Evolutionary conservation across 345 rosid genomes (phyloP).

Genomic region (Balakata baccata): DNA sequence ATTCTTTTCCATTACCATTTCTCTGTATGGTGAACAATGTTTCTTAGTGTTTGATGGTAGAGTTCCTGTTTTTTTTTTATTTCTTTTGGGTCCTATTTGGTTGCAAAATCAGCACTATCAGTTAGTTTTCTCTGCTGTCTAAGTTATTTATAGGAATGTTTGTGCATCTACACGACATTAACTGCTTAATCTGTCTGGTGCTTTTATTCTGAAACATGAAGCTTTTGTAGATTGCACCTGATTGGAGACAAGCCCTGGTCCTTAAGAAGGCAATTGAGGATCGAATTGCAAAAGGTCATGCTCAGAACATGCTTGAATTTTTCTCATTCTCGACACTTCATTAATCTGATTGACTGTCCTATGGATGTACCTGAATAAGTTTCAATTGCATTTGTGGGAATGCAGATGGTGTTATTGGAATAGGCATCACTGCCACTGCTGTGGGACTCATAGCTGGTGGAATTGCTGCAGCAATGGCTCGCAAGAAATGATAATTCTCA

Average conservation of each 20-base stretch:
- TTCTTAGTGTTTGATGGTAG: not conserved
- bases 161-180: not conserved
- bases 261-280: slow-evolving; percentile 71
- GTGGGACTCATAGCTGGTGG: slow-evolving; percentile 81
- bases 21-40: not conserved
- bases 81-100: not conserved
- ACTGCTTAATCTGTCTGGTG: not conserved
- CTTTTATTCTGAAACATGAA: not conserved
- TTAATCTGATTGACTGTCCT: not conserved
- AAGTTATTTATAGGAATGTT: not conserved
- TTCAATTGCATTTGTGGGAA: slow-evolving; percentile 12
- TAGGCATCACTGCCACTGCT: slow-evolving; percentile 80
- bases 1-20: not conserved
- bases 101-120: not conserved
- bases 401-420: slow-evolving; percentile 87
- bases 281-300: slow-evolving; percentile 57
- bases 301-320: not conserved
- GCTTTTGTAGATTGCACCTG: slow-evolving; percentile 60
- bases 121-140: not conserved
- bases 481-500: slow-evolving; percentile 46
- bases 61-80: too few species aligned
- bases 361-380: not conserved
- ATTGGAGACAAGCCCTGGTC: slow-evolving; percentile 74
- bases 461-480: slow-evolving; percentile 71
- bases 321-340: slow-evolving; percentile 3